Evolutionary conservation across 129 eudicot species (phyloP), one percentile per base, ranked within the genome.

Genomic region (Rutidosis leptorrhynchoides): DNA sequence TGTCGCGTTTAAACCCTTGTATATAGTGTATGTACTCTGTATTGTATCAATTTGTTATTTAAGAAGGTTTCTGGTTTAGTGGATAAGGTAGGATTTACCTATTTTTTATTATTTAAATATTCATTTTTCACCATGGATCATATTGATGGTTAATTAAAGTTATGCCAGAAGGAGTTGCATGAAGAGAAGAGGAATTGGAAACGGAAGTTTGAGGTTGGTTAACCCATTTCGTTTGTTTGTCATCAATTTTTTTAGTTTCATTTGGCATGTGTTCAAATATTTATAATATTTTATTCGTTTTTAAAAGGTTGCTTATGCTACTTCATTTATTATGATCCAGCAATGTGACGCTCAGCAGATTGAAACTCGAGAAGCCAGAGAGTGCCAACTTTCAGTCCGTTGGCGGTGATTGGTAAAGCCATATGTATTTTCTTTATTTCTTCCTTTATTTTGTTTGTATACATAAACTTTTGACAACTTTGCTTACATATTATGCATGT

Each of bases 321-420:
- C 52, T 69, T 22, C 19, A 2, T 25, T 23, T 65, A 12, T 26
- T 53, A 15, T 49, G 7, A 63, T 65, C 62, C 84, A 93, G 99
- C 88, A 86, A 79, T 93, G 96, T 96, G 87, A 79, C 64, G 92
- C 95, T 32, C 85, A 86, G 68, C 99, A 93, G 69, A 89, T 93
- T 67, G 92, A 95, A 42, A 82, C 90, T 52, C 96, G 96, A 49
- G 99, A 86, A 78, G 96, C 99, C 40, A 93, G 79, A 77, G 93
- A 86, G 86, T 71, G 96, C 96, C 55, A 93, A 93, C 77, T 93
- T 93, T 76, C 99, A 93, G 85, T 96, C 99, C 17, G 80, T 93
- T 58, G 95, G 96, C 51, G 93, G 99, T 79, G 99, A 93, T 79
- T 93, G 99, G 99, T 93, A 82, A 52, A 62, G 19, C 46, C 20